These are phyloP conservation scores for Cyberlindnera euphorbiiphila DNA, from an alignment of 805 yeast species.

Conservation along the genomic window DNA sequence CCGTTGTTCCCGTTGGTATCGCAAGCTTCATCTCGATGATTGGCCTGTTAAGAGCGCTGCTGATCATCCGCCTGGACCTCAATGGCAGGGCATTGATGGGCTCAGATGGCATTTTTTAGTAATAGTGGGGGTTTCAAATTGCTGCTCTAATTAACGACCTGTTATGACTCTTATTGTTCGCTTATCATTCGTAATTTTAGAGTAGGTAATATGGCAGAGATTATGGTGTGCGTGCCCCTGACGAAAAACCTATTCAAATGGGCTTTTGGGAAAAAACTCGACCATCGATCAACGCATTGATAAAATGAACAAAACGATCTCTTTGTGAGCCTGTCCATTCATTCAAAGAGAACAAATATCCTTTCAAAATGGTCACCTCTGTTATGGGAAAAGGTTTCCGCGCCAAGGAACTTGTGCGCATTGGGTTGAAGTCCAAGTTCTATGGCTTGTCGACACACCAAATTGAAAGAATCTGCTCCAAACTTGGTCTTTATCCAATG, in stretches of 20 bases:
- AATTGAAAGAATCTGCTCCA: conserved; percentile 77
- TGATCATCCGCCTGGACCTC: conserved; percentile 68
- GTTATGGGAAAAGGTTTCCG: conserved; percentile 30
- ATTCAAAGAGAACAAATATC: not conserved
- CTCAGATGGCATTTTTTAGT: conserved; percentile 5
- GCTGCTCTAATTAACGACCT: too few relatives aligned
- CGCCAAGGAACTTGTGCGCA: conserved; percentile 29
- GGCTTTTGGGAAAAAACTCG: too few relatives aligned
- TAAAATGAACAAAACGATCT: too few relatives aligned
- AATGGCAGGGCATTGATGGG: conserved; percentile 25
- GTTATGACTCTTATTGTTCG: too few relatives aligned
- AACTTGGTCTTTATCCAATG: conserved; percentile 84
- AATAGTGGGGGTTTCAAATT: too few relatives aligned
- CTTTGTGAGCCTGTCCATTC: too few relatives aligned
- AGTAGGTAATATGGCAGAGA: too few relatives aligned
- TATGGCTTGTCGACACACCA: conserved; percentile 81
- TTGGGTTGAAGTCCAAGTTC: conserved; percentile 75
- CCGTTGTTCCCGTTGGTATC: conserved; percentile 96
- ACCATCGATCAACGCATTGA: too few relatives aligned
- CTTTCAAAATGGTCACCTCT: conserved; percentile 24
- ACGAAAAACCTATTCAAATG: too few relatives aligned
- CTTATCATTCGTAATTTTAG: too few relatives aligned
- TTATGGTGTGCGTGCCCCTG: too few relatives aligned
- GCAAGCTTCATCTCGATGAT: conserved; percentile 93
- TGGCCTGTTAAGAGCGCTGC: conserved; percentile 68